Evolutionary conservation across 2,329 filamentous ascomycete species (phyloP), one percentile per base, ranked within the genome.

Genomic region (Pseudogymnoascus sp.): DNA sequence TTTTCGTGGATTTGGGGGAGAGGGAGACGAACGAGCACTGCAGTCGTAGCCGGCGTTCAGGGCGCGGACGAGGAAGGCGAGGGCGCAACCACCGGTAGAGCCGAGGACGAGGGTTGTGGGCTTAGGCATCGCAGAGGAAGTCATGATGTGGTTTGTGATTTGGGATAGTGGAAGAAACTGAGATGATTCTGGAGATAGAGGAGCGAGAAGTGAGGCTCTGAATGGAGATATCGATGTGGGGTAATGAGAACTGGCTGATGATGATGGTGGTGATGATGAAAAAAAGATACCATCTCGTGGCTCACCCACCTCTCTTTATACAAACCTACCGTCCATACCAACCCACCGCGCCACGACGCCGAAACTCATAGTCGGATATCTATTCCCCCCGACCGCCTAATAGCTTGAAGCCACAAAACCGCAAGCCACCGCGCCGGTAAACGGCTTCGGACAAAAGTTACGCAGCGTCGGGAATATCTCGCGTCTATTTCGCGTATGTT

Each of bases 21-120:
- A 23, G 42, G 42, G 21, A 26, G 11, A 29, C 23, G 62, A 3
- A 68, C 67, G 39, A 54, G 78, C 81, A 60, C 78, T 73, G 72
- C 80, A 82, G 6, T 69, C 73, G 69, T 79, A 76, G 36, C 79
- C 78, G 10, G 77, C 77, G 14, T 75, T 73, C 7, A 85, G 77
- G 26, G 76, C 73, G 42, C 75, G 74, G 23, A 75, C 75, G 42
- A 85, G 77, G 14, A 77, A 75, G 2, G 80, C 73, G 63, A 82
- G 76, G 62, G 77, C 80, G 66, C 75, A 76, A 59, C 82, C 82
- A 36, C 77, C 78, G 21, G 79, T 83, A 45, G 81, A 79, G 64
- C 83, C 83, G 62, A 84, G 76, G 74, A 85, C 82, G 51, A 79
- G 76, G 63, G 83, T 71, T 3, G 79, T 77, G 66, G 79, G 77